These are phyloP conservation scores for Fusarium pseudocircinatum DNA, from an alignment of 2,329 filamentous ascomycete genomes.

Conservation along the genomic window DNA sequence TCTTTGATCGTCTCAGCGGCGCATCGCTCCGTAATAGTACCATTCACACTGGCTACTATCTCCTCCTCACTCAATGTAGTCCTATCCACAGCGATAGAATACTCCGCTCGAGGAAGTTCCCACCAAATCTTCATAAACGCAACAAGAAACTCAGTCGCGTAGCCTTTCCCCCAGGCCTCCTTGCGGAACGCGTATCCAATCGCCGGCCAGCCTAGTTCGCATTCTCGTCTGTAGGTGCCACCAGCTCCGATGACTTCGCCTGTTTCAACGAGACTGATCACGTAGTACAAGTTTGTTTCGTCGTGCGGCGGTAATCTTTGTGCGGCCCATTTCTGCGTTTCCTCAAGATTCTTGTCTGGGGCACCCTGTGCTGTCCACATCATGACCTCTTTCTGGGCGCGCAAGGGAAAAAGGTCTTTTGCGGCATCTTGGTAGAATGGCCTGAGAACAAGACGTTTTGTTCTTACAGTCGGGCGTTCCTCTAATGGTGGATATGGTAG, in stretches of 20 bases:
- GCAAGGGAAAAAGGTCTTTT: not conserved
- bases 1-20: not conserved
- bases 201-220: constrained; percentile 7
- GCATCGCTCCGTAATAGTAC: not conserved
- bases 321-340: not conserved
- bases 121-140: constrained; percentile 12
- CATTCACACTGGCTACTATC: not conserved
- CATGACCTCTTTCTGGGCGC: constrained; percentile 8
- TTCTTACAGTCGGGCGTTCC: not conserved
- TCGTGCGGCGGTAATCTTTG: not conserved
- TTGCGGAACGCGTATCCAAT: constrained; percentile 13
- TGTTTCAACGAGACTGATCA: not conserved
- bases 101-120: not conserved
- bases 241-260: constrained; percentile 1
- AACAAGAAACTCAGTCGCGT: not conserved
- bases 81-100: not conserved
- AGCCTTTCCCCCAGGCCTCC: constrained; percentile 10
- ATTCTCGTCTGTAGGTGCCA: not conserved
- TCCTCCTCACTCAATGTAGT: not conserved
- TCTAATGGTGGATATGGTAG: not conserved
- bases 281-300: not conserved
- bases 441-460: not conserved
- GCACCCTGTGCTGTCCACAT: constrained; percentile 9
- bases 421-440: constrained; percentile 5
- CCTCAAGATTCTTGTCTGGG: not conserved